phyloP scores from a whole-genome alignment of 2,329 filamentous ascomycete genomes.

The Leptodontidium sp. region DNA sequence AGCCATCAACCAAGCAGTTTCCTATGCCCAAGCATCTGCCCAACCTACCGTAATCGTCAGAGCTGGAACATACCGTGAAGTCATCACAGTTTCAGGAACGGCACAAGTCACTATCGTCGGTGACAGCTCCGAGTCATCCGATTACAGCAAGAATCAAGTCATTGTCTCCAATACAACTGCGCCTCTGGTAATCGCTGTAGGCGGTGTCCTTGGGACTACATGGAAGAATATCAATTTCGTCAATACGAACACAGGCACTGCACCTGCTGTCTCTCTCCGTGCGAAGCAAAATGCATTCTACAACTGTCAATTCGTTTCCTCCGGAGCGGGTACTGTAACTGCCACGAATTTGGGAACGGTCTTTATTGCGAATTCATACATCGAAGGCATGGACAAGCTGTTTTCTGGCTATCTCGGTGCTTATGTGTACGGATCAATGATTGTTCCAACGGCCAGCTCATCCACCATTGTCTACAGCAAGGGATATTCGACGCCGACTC shows the following conservation, averaged over 20 bases:
- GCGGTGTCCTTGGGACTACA: conserved; percentile 18
- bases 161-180: conserved; percentile 51
- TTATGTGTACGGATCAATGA: conserved; percentile 52
- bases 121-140: conserved; percentile 42
- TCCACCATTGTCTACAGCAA: conserved; percentile 52
- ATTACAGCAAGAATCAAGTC: conserved; percentile 51
- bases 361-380: conserved; percentile 24
- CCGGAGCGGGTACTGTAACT: conserved; percentile 7
- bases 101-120: conserved; percentile 54
- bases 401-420: conserved; percentile 16
- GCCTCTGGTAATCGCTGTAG: background rate
- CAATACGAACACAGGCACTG: conserved; percentile 6
- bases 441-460: conserved; percentile 50
- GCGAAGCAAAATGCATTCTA: conserved; percentile 19
- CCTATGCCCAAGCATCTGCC: conserved; percentile 52
- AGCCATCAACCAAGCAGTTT: conserved; percentile 54
- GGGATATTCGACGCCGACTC: conserved; percentile 39
- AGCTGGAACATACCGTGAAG: conserved; percentile 55
- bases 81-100: conserved; percentile 51
- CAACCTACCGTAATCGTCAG: conserved; percentile 54
- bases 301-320: conserved; percentile 22
- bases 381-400: conserved; percentile 23
- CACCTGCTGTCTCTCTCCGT: conserved; percentile 18
- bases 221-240: conserved; percentile 25
- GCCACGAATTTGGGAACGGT: conserved; percentile 9